Evolutionary conservation across 202 grass and related monocot genomes (phyloP).

Genomic region (Setaria italica): DNA sequence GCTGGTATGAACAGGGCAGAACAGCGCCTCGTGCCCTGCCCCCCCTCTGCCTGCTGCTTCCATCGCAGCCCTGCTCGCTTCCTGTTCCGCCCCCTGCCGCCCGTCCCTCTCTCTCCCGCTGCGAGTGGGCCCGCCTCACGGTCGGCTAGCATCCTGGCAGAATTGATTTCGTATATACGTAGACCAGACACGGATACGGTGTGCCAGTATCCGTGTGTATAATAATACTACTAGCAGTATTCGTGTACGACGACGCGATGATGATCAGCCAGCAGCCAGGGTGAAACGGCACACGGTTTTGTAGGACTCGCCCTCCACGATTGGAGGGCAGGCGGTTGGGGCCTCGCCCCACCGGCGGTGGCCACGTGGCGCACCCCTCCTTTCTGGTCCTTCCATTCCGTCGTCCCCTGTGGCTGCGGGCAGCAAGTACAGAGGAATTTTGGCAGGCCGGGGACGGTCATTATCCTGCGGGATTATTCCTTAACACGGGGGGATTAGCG

Average conservation of each 20-base stretch:
- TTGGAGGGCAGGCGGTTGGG: constrained; percentile 48
- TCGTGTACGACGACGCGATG: neutral
- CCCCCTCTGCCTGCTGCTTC: neutral
- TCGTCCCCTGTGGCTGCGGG: no score
- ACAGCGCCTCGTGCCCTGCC: neutral
- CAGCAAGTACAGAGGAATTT: neutral
- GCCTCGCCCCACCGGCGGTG: neutral
- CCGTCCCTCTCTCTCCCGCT: neutral
- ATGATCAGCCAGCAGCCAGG: neutral
- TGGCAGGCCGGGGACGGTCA: neutral
- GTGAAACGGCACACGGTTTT: constrained; percentile 45
- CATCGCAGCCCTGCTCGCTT: neutral
- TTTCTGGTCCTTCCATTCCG: neutral
- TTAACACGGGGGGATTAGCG: neutral
- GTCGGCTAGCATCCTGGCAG: neutral
- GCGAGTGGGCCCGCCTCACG: constrained; percentile 31
- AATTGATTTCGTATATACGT: neutral
- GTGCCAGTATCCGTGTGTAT: neutral
- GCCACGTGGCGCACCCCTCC: constrained; percentile 26
- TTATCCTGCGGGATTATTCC: neutral
- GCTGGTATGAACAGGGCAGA: constrained; percentile 27
- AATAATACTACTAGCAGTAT: neutral
- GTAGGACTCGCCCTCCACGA: constrained; percentile 28
- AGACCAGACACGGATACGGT: constrained; percentile 13
- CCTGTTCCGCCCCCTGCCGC: neutral